phyloP scores from a whole-genome alignment of 2,329 filamentous ascomycete species.

The Stagonosporopsis tanaceti region DNA sequence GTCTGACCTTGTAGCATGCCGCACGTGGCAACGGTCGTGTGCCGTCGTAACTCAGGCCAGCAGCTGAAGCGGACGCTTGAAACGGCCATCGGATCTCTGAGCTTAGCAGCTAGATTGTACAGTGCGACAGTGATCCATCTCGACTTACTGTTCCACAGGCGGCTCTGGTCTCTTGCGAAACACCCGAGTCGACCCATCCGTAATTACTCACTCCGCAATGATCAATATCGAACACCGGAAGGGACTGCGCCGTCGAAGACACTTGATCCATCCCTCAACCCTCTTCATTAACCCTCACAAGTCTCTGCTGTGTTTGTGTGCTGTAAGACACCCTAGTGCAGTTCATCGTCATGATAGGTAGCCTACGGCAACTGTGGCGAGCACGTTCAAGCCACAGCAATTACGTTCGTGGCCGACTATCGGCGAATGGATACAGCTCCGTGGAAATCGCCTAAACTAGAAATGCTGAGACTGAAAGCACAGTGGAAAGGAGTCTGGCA shows the following conservation, averaged over 20 bases:
- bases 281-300: not conserved
- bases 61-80: slow-evolving; percentile 10
- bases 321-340: slow-evolving; percentile 6
- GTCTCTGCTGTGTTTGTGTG: slow-evolving; percentile 5
- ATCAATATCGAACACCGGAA: slow-evolving; percentile 1
- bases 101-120: not conserved
- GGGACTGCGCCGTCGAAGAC: slow-evolving; percentile 2
- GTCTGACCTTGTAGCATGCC: not conserved
- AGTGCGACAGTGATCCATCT: not conserved
- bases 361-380: slow-evolving; percentile 20
- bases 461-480: not conserved
- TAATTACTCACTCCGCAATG: slow-evolving; percentile 6
- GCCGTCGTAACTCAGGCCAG: slow-evolving; percentile 1
- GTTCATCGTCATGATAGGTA: slow-evolving; percentile 9
- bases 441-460: not conserved
- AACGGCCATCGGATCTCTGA: not conserved
- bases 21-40: slow-evolving; percentile 3
- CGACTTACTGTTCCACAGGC: not conserved
- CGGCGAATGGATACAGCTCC: slow-evolving; percentile 8
- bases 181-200: not conserved
- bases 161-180: not conserved
- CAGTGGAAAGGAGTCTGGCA: not conserved
- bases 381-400: slow-evolving; percentile 15
- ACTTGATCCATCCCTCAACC: not conserved
- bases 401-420: slow-evolving; percentile 11